A percentile compares a stretch with the other conserved stretches of the same genome.
These are phyloP conservation scores for Sherardia arvensis DNA, from an alignment of 257 asterid species.

Conservation along the genomic window DNA sequence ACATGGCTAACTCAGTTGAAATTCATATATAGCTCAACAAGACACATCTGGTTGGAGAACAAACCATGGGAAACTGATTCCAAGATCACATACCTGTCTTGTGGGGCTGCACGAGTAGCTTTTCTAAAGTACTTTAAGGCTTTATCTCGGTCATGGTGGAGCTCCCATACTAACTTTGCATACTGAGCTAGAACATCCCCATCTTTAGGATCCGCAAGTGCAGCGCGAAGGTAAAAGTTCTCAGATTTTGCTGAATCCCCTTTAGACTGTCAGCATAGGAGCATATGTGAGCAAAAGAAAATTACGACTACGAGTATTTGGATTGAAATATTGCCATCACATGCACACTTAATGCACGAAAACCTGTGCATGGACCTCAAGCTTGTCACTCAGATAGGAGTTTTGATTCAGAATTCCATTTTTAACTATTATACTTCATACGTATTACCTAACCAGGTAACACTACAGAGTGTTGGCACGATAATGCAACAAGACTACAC, in stretches of 20 bases:
- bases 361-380: background rate
- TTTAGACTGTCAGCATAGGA: slow-evolving; percentile 33
- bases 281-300: background rate
- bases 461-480: background rate
- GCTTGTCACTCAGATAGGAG: background rate
- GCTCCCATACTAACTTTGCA: slow-evolving; percentile 67
- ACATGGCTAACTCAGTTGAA: background rate
- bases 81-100: slow-evolving; percentile 36
- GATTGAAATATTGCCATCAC: background rate
- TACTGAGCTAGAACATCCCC: slow-evolving; percentile 43
- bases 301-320: background rate
- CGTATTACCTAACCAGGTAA: background rate
- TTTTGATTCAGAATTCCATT: background rate
- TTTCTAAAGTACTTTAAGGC: slow-evolving; percentile 56
- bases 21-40: background rate
- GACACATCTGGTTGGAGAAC: background rate
- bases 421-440: background rate
- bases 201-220: slow-evolving; percentile 57
- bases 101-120: slow-evolving; percentile 65
- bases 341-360: background rate
- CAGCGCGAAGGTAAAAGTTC: slow-evolving; percentile 51
- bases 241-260: slow-evolving; percentile 68
- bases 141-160: slow-evolving; percentile 41
- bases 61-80: background rate
- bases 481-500: background rate